Evolutionary conservation across 805 yeast genomes (phyloP).

Genomic region (Torulaspora quercuum): DNA sequence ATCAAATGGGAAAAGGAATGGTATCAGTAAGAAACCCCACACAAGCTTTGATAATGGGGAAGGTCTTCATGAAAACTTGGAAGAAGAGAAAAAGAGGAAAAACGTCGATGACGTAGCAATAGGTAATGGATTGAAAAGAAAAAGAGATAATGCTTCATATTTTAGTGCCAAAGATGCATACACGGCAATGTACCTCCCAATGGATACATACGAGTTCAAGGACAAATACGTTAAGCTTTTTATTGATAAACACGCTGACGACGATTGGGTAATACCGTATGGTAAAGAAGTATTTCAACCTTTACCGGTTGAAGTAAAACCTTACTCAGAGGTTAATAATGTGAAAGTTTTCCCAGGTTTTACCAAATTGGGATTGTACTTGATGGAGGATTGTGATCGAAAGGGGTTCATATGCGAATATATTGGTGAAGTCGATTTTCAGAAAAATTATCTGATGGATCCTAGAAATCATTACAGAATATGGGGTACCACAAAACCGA

Average conservation of each 20-base stretch:
- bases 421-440: conserved; percentile 69
- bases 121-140: conserved; percentile 9
- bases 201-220: conserved; percentile 41
- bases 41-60: conserved; percentile 10
- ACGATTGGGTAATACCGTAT: conserved; percentile 35
- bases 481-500: conserved; percentile 66
- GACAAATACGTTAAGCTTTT: conserved; percentile 44
- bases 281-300: conserved; percentile 20
- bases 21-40: conserved; percentile 2
- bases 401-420: conserved; percentile 57
- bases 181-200: conserved; percentile 34
- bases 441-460: conserved; percentile 59
- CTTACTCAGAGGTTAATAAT: conserved; percentile 55
- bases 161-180: conserved; percentile 39
- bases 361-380: conserved; percentile 61
- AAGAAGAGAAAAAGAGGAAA: conserved; percentile 22
- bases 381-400: conserved; percentile 40
- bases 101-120: conserved; percentile 27
- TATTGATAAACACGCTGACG: conserved; percentile 51
- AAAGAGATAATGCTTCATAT: conserved; percentile 32
- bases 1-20: neutral
- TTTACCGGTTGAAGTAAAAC: conserved; percentile 44
- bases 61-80: conserved; percentile 8
- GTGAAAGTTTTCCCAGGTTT: conserved; percentile 68
- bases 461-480: conserved; percentile 70